Base-by-base conservation (phyloP, 257 asterid species). In the Plantago ovata region DNA sequence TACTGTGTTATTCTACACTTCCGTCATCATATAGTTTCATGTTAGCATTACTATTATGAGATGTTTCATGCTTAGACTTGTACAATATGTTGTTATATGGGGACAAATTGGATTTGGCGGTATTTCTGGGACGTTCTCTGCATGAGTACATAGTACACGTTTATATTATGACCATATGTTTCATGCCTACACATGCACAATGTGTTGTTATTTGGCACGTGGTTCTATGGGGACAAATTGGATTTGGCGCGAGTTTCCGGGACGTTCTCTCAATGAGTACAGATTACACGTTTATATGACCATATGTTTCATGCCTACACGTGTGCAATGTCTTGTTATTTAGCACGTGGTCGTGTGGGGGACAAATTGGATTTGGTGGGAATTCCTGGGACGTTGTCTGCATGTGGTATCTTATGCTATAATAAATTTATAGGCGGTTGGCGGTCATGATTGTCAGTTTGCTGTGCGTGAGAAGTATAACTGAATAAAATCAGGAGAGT, bases 391-490 rank as follows among this genome's bases (percentile, higher is more conserved):
- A 50, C 56, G 56, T 50, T 50, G 38, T 32, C 56, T 12, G 8
- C 23, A 50, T 36, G 13, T n/a, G 13, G 13, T 8, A 50, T 50
- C 38, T 3, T 23, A 33, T 10, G 55, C 1, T 33, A 33, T 46
- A 18, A 51, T 14, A 48, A 33, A 16, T 12, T 61, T 32, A 14
- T 11, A 47, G 3, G 41, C n/a, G 38, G 23, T 38, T 14, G 23
- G 19, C 13, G 28, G 28, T 33, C 16, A 47, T 36, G 56, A 24
- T 28, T 60, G 19, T 60, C 39, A 24, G 63, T 15, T 58, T 58
- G 16, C 13, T 6, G 36, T 10, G 21, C 32, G 52, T 40, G 43
- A 42, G 43, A 58, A 24, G 15, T 4, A 50, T 58, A 42, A 15
- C 42, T 42, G 63, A 42, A 50, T 22, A 28, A 28, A 3, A 28